A percentile compares a stretch with the other conserved stretches of the same genome.
These are phyloP conservation scores for Spathaspora hagerdaliae DNA, from an alignment of 805 yeast genomes.

Conservation along the genomic window DNA sequence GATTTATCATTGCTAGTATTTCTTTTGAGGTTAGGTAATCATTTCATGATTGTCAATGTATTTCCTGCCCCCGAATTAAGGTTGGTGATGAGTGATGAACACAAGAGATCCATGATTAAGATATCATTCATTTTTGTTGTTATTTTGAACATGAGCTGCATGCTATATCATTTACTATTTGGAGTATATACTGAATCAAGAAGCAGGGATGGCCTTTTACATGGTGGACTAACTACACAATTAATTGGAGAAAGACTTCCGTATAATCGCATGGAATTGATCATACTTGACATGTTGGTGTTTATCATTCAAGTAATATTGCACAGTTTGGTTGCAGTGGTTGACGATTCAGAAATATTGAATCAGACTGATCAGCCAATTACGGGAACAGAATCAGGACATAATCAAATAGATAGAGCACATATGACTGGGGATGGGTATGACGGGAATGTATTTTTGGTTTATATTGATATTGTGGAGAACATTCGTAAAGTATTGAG, in stretches of 20 bases:
- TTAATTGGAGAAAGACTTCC: slow-evolving; percentile 39
- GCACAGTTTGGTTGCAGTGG: slow-evolving; percentile 30
- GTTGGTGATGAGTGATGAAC: slow-evolving; percentile 18
- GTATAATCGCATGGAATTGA: slow-evolving; percentile 17
- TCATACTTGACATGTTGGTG: slow-evolving; percentile 23
- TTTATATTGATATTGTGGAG: slow-evolving; percentile 21
- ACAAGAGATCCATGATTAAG: slow-evolving; percentile 23
- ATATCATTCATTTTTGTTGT: slow-evolving; percentile 22
- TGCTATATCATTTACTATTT: slow-evolving; percentile 23
- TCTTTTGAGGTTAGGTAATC: slow-evolving; percentile 21
- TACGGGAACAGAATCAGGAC: slow-evolving; percentile 3
- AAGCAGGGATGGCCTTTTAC: slow-evolving; percentile 16
- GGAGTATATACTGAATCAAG: slow-evolving; percentile 17
- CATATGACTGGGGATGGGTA: slow-evolving; percentile 33
- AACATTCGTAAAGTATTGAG: slow-evolving; percentile 10
- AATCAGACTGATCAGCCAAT: slow-evolving; percentile 3
- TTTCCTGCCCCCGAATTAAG: slow-evolving; percentile 14
- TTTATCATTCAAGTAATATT: slow-evolving; percentile 25
- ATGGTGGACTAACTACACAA: slow-evolving; percentile 33
- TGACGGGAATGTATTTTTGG: slow-evolving; percentile 32
- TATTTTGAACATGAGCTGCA: slow-evolving; percentile 17
- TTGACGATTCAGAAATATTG: slow-evolving; percentile 28
- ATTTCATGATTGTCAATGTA: slow-evolving; percentile 27
- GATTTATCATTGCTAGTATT: slow-evolving; percentile 37
- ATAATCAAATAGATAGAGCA: slow-evolving; percentile 11